Percentiles rank a stretch among this genome's conserved stretches.
Evolutionary conservation across 2,329 filamentous ascomycete genomes (phyloP).

Genomic region (Rhynchosporium graminicola): DNA sequence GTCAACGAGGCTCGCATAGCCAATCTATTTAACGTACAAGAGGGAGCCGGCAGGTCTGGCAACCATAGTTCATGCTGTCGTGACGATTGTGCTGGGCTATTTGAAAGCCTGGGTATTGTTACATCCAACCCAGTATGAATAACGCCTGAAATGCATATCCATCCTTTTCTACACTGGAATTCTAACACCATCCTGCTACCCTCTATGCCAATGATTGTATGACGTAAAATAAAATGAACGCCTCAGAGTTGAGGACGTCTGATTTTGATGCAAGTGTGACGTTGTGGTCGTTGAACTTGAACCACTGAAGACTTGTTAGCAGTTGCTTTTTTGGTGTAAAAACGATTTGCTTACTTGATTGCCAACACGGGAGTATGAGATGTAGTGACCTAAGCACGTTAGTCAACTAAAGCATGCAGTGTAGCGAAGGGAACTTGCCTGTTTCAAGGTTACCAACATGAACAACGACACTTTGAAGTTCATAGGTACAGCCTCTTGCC

Average conservation of each 20-base stretch:
- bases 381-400: constrained; percentile 68
- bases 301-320: constrained; percentile 63
- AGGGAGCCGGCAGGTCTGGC: constrained; percentile 6
- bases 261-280: constrained; percentile 81
- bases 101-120: constrained; percentile 18
- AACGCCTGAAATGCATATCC: constrained; percentile 20
- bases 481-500: constrained; percentile 73
- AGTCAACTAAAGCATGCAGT: constrained; percentile 12
- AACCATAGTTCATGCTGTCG: constrained; percentile 15
- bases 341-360: constrained; percentile 56
- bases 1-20: constrained; percentile 8
- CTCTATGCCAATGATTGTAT: constrained; percentile 58
- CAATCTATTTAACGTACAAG: constrained; percentile 5
- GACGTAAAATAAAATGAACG: constrained; percentile 89
- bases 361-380: constrained; percentile 82
- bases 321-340: background rate
- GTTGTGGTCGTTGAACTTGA: constrained; percentile 92
- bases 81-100: constrained; percentile 11
- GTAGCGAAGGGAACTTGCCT: constrained; percentile 44
- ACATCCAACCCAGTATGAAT: constrained; percentile 10
- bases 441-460: constrained; percentile 93
- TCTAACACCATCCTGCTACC: constrained; percentile 1
- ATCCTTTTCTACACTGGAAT: constrained; percentile 12
- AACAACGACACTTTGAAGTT: constrained; percentile 85
- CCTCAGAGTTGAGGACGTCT: constrained; percentile 82